Evolutionary conservation across 345 rosid species (phyloP).

Genomic region (Sapria himalayana): DNA sequence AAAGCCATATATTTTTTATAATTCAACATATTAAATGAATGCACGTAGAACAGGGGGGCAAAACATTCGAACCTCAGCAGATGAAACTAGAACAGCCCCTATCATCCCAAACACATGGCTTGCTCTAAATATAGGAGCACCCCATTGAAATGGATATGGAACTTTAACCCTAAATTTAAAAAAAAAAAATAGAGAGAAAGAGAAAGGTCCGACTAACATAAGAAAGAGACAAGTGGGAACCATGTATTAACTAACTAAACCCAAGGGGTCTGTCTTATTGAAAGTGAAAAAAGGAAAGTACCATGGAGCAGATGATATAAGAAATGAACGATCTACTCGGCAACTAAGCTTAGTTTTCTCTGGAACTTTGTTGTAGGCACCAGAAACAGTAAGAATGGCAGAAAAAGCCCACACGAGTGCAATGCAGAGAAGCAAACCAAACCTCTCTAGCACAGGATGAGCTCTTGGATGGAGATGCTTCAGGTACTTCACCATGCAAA

Average conservation of each 20-base stretch:
- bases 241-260: conserved; percentile 3
- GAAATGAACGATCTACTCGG: conserved; percentile 51
- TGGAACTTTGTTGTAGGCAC: conserved; percentile 71
- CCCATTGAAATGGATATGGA: conserved; percentile 97
- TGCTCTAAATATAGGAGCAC: conserved; percentile 83
- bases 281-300: no score
- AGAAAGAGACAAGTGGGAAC: not conserved
- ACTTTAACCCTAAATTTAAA: conserved; percentile 46
- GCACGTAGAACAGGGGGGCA: no score
- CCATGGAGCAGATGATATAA: conserved; percentile 79
- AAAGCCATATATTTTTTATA: no score
- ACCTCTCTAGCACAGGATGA: conserved; percentile 44
- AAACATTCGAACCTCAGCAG: conserved; percentile 87
- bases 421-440: conserved; percentile 59
- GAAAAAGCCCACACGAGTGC: conserved; percentile 85
- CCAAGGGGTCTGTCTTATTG: conserved; percentile 4
- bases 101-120: conserved; percentile 92
- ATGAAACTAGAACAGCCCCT: conserved; percentile 77
- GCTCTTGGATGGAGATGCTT: conserved; percentile 16
- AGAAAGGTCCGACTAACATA: not conserved
- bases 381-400: conserved; percentile 72
- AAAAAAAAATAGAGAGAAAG: conserved; percentile 3
- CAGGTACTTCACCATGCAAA: conserved; percentile 36
- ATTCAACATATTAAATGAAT: no score
- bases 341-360: conserved; percentile 46